Evolutionary conservation across 2,329 filamentous ascomycete species (phyloP).

Genomic region (Fusarium goolgardi): DNA sequence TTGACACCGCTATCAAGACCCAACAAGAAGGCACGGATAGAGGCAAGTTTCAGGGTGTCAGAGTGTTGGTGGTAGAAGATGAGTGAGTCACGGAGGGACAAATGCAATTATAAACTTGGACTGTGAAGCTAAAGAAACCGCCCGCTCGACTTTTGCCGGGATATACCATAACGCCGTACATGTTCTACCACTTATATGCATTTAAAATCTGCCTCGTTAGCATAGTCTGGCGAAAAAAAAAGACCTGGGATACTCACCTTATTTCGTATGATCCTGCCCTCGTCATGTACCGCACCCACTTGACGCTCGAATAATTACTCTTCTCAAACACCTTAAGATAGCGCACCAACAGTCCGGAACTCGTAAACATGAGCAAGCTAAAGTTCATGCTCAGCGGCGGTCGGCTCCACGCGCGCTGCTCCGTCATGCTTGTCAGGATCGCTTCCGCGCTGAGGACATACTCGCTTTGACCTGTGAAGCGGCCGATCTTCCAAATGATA

Average conservation of each 20-base stretch:
- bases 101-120: conserved; percentile 22
- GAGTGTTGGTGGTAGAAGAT: conserved; percentile 46
- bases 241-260: conserved; percentile 63
- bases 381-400: conserved; percentile 94
- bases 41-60: conserved; percentile 43
- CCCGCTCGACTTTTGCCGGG: conserved; percentile 49
- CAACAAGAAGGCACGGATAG: conserved; percentile 45
- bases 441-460: conserved; percentile 96
- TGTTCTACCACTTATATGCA: conserved; percentile 43
- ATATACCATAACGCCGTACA: conserved; percentile 50
- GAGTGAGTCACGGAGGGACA: conserved; percentile 31
- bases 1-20: conserved; percentile 47
- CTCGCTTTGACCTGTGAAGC: conserved; percentile 98
- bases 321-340: conserved; percentile 99
- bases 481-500: conserved; percentile 98
- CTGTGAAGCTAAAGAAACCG: conserved; percentile 43
- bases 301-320: conserved; percentile 97
- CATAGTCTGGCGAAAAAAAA: neutral
- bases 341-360: conserved; percentile 87
- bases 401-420: conserved; percentile 95
- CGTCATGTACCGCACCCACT: conserved; percentile 99
- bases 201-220: conserved; percentile 52
- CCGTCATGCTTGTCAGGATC: conserved; percentile 94
- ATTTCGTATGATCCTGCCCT: conserved; percentile 98
- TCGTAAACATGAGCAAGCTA: conserved; percentile 97